These are phyloP conservation scores for Backusella westeae DNA, from an alignment of 192 early-diverging fungal genomes.

Conservation along the genomic window DNA sequence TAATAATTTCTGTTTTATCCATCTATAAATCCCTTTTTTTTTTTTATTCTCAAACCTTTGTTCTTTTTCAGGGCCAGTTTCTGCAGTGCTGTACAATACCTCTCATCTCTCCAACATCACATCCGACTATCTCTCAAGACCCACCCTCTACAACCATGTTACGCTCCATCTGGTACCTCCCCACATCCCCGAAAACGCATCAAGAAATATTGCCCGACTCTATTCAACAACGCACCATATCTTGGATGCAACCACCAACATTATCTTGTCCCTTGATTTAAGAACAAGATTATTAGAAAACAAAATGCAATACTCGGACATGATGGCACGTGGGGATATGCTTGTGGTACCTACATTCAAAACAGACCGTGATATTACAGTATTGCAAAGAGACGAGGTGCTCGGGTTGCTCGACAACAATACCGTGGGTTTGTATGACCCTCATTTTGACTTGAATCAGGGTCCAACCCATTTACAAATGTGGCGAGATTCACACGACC, in stretches of 20 bases:
- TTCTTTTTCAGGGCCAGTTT: constrained; percentile 50
- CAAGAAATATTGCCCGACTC: constrained; percentile 51
- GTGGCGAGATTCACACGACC: constrained; percentile 36
- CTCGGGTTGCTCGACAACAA: constrained; percentile 24
- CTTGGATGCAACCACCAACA: constrained; percentile 39
- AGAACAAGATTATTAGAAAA: constrained; percentile 34
- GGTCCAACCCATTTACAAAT: constrained; percentile 43
- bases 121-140: not conserved
- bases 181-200: constrained; percentile 34
- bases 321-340: constrained; percentile 46
- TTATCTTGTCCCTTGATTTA: constrained; percentile 36
- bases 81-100: constrained; percentile 45
- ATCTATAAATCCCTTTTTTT: not conserved
- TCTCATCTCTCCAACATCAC: not conserved
- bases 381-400: constrained; percentile 26
- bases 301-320: constrained; percentile 27
- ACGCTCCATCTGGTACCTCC: constrained; percentile 44
- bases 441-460: constrained; percentile 47
- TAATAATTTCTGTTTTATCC: not conserved
- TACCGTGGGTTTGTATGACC: constrained; percentile 41
- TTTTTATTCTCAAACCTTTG: not conserved
- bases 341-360: constrained; percentile 53
- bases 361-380: not conserved
- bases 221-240: constrained; percentile 50
- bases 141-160: constrained; percentile 24